Percentiles rank a stretch among this genome's conserved stretches.
Conservation (phyloP, 2,329 filamentous ascomycete genomes). For the Alternaria ventricosa region DNA sequence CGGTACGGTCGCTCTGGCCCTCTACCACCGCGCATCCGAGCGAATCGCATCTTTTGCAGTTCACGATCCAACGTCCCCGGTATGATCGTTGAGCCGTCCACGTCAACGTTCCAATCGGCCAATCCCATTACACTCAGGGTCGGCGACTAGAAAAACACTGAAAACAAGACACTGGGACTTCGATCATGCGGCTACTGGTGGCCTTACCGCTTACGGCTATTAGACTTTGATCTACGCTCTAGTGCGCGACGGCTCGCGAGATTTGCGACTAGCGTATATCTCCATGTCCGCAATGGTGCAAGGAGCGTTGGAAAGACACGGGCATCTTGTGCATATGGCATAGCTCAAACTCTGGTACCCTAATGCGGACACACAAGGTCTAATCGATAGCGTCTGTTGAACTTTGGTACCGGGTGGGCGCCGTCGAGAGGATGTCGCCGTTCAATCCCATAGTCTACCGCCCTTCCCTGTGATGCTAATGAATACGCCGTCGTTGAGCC, state of each 20-base stretch:
- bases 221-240: slow-evolving; percentile 15
- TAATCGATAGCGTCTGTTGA: background rate
- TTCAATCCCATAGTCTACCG: slow-evolving; percentile 10
- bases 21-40: slow-evolving; percentile 1
- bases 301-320: slow-evolving; percentile 4
- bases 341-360: background rate
- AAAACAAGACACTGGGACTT: slow-evolving; percentile 1
- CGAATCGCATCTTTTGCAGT: background rate
- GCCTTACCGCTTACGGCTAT: slow-evolving; percentile 8
- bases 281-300: slow-evolving; percentile 2
- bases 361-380: slow-evolving; percentile 2
- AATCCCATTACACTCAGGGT: background rate
- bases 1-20: slow-evolving; percentile 6
- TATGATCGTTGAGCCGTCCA: slow-evolving; percentile 3
- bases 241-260: slow-evolving; percentile 8
- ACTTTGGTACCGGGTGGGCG: slow-evolving; percentile 1
- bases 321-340: slow-evolving; percentile 1
- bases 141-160: slow-evolving; percentile 13
- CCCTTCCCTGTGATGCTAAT: background rate
- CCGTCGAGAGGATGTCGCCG: slow-evolving; percentile 5
- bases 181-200: slow-evolving; percentile 11
- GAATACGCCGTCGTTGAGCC: slow-evolving; percentile 3
- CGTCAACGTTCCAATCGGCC: slow-evolving; percentile 1
- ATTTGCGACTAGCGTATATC: slow-evolving; percentile 13
- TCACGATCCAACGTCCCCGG: background rate